Evolutionary conservation across 192 early-diverging fungal genomes (phyloP).

Genomic region (Coemansia sp.): DNA sequence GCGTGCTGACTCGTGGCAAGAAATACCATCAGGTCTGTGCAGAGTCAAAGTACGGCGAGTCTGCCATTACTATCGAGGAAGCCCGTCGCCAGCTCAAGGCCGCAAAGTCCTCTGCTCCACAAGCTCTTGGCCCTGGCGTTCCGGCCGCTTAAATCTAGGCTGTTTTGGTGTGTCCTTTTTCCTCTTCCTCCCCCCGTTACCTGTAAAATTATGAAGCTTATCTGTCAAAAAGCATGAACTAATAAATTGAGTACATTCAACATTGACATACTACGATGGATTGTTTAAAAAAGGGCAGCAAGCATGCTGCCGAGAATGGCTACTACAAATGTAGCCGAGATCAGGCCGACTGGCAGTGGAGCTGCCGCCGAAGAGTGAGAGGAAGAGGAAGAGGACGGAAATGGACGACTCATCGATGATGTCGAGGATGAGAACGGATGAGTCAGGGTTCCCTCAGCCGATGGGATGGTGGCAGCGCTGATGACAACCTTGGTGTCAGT

Average conservation of each 20-base stretch:
- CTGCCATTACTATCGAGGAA: conserved; percentile 42
- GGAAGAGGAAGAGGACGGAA: not conserved
- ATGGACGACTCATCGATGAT: not conserved
- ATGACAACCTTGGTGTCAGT: not conserved
- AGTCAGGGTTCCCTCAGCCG: not conserved
- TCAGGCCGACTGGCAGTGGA: not conserved
- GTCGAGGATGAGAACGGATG: not conserved
- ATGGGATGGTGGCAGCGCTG: not conserved
- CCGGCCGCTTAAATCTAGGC: not conserved
- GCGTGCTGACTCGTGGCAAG: conserved; percentile 52
- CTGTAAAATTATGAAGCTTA: not conserved
- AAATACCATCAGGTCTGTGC: conserved; percentile 53
- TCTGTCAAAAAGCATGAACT: not conserved
- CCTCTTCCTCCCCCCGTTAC: not conserved
- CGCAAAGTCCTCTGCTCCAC: conserved; percentile 9
- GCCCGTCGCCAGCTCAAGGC: conserved; percentile 42
- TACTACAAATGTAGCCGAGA: not conserved
- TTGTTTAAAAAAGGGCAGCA: not conserved
- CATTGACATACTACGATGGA: not conserved
- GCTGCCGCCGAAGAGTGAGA: not conserved
- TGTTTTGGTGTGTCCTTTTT: not conserved
- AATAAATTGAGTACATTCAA: not conserved
- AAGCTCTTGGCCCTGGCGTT: not conserved
- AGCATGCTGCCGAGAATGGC: not conserved
- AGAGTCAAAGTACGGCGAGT: conserved; percentile 52